Conservation (phyloP, 495 filamentous ascomycete genomes). For the Aspergillus nidulans region DNA sequence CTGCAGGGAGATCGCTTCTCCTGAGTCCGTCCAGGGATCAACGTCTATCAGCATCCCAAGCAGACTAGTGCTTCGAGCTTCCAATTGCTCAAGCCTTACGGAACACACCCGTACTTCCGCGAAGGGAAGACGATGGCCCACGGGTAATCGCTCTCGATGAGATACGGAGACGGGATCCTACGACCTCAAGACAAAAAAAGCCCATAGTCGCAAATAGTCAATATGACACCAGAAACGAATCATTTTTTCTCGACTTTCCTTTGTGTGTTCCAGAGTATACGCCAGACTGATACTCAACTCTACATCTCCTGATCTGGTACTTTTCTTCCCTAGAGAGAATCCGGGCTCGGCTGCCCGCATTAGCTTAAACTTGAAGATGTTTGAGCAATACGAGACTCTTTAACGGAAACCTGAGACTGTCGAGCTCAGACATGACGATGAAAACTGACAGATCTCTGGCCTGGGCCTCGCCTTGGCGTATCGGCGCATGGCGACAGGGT, state of each 20-base stretch:
- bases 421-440: not conserved
- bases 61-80: not conserved
- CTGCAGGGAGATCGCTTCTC: conserved; percentile 1
- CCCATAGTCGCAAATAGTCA: not conserved
- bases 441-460: not conserved
- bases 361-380: not conserved
- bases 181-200: not conserved
- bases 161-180: not conserved
- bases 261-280: not conserved
- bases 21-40: not conserved
- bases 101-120: not conserved
- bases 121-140: conserved; percentile 1
- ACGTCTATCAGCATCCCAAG: not conserved
- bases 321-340: not conserved
- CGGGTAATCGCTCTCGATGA: not conserved
- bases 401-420: not conserved
- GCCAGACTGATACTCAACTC: not conserved
- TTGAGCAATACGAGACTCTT: too few relatives aligned
- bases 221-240: not conserved
- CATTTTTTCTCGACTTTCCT: not conserved
- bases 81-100: not conserved
- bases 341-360: conserved; percentile 1
- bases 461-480: not conserved
- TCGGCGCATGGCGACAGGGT: not conserved
- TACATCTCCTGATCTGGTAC: not conserved